Base-by-base conservation (phyloP, 1,284 basidiomycete genomes). In the Pseudozyma sp. region DNA sequence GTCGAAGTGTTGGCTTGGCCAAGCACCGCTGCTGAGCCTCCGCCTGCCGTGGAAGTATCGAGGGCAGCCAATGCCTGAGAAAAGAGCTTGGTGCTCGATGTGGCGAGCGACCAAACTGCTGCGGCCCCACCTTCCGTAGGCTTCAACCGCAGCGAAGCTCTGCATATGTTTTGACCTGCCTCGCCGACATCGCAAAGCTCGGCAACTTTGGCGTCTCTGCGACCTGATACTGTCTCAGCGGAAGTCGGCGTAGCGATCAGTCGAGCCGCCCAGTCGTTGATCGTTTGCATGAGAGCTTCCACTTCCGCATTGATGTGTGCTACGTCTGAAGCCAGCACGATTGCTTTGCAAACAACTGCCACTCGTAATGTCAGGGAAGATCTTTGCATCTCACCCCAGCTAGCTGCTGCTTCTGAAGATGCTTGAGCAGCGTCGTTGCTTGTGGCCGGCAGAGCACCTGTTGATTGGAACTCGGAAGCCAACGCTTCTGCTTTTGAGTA, bases 1-100 rank as follows among this genome's bases (percentile, higher is more conserved):
- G 75, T 79, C 24, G 70, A 75, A 0, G 75, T 65, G 55, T 79
- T 74, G 29, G 62, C 54, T 33, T 66, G 68, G 4, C 77, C 77
- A 19, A 79, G 48, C 16, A 77, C 69, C 9, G 58, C 77, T 5
- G 67, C 58, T 3, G 54, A 43, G 4, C 65, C 64, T 33, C 59
- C 55, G 5, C 65, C 61, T 8, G 55, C 47, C 2, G 62, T 40
- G 19, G 66, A 57, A 1, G 77, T 70, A 43, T 76, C 71, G 11
- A 79, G 65, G 6, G 75, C 61, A 34, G 66, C 50, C 7, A 78
- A 54, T 4, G 75, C 71, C 24, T 62, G 47, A 3, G 61, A 61
- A 34, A 66, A 78, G 44, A 68, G 48, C 49, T 74, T 73, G 37
- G 73, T 64, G 35, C 76, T 58, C 7, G 30, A 11, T 0, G 67